These are phyloP conservation scores for Ogataea degrootiae DNA, from an alignment of 805 yeast genomes.

Conservation along the genomic window DNA sequence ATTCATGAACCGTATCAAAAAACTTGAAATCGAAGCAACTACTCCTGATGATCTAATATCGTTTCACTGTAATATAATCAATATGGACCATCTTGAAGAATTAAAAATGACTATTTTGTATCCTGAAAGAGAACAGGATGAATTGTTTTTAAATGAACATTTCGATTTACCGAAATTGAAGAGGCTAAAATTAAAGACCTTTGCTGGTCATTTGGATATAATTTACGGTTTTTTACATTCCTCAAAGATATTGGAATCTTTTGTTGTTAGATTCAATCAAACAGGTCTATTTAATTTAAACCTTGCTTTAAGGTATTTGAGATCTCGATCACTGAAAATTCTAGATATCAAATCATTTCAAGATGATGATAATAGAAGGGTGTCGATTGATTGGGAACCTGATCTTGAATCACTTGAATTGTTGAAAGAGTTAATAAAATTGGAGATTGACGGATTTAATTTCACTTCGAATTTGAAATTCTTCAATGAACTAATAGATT, in stretches of 20 bases:
- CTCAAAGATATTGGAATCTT: neutral
- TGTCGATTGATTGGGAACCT: conserved; percentile 9
- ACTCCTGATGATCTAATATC: conserved; percentile 2
- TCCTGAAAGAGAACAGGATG: conserved; percentile 2
- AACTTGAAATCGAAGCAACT: conserved; percentile 1
- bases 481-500: conserved; percentile 2
- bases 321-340: neutral
- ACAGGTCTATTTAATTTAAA: conserved; percentile 7
- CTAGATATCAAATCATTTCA: conserved; percentile 1
- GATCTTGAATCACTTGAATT: neutral
- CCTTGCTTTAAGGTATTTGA: neutral
- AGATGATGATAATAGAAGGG: conserved; percentile 11
- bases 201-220: conserved; percentile 3
- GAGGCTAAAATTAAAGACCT: neutral
- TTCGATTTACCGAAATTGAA: conserved; percentile 3
- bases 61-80: neutral
- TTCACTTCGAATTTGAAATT: conserved; percentile 3
- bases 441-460: conserved; percentile 6
- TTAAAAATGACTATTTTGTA: conserved; percentile 3
- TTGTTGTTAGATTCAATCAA: conserved; percentile 1
- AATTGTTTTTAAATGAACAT: neutral
- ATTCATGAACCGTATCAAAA: neutral
- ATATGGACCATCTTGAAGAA: conserved; percentile 1
- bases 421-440: neutral
- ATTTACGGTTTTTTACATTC: conserved; percentile 2